Base-by-base conservation (phyloP, 2,329 filamentous ascomycete genomes). In the Trichoderma asperellum region DNA sequence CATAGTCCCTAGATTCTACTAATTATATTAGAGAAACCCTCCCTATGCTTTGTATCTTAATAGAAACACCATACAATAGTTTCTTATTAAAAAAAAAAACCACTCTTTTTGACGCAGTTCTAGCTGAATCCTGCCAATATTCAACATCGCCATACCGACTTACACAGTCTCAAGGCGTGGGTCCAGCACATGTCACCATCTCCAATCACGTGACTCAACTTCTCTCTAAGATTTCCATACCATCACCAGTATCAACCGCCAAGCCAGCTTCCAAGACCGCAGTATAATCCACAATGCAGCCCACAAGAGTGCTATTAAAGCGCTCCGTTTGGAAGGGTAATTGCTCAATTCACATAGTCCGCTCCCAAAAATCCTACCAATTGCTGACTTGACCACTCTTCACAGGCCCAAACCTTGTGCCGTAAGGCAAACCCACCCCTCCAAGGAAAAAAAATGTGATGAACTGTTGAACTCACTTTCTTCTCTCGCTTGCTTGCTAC, bases 301-400 rank as follows among this genome's bases (percentile, higher is more conserved):
- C 89, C 72, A 92, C 91, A 74, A 84, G 88, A 76, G 84, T 83
- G 76, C 85, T 92, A 21, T 78, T 92, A 47, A 89, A 89, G 82
- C 90, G 93, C 75, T 96, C 93, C 61, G 90, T 94, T 76, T 96
- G 93, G 93, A 96, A 96, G 86, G 93, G 93, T 94, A 81, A 73
- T 81, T 4, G 10, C 1, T 4, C 7, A 8, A 16, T 40, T 12
- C 12, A 59, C 11, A 18, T 43, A 32, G 24, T 16, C 2, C 2
- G 5, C 2, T 3, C 21, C 24, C 29, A 8, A 7, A 12, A 59
- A 16, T 10, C 21, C 4, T 24, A 1, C 47, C 24, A 55, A 24
- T n/a, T 5, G 1, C 43, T 65, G 59, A 71, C 35, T 63, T 70
- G 79, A 72, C 79, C 73, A 27, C 2, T 67, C 11, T 34, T 37